Conservation (phyloP, 192 early-diverging fungal genomes). For the Rhizoclosmatium globosum region DNA sequence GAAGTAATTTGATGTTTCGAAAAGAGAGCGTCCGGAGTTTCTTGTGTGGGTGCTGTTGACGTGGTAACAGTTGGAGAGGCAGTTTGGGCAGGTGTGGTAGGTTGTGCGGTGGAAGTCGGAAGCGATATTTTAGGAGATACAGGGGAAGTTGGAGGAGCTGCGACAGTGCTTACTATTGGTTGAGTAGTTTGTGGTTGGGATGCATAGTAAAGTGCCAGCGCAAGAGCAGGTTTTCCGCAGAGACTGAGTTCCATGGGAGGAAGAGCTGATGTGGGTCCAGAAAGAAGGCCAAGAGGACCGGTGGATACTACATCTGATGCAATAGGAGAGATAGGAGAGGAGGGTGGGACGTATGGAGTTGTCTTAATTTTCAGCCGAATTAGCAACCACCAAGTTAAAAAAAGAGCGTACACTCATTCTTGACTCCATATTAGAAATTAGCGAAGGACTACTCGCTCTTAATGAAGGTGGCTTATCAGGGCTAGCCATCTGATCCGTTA, state of each 20-base stretch:
- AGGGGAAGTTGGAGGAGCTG: background rate
- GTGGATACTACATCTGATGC: too few species aligned
- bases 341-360: too few species aligned
- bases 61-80: background rate
- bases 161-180: background rate
- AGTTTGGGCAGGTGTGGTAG: background rate
- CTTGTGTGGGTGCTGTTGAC: background rate
- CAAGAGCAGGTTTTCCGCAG: conserved; percentile 50
- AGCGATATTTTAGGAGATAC: background rate
- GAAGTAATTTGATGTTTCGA: conserved; percentile 58
- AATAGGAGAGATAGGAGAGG: too few species aligned
- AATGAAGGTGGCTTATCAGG: conserved; percentile 37
- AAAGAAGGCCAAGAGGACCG: conserved; percentile 11
- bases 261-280: conserved; percentile 46
- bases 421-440: background rate
- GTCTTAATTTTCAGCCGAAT: background rate
- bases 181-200: background rate
- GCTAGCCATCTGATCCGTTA: conserved; percentile 39
- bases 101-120: background rate
- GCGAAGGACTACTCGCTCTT: conserved; percentile 15
- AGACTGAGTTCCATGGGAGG: conserved; percentile 64
- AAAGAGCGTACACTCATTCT: conserved; percentile 4
- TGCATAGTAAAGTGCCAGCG: background rate
- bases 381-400: background rate
- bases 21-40: conserved; percentile 56